A percentile compares a stretch with the other conserved stretches of the same genome.
These are phyloP conservation scores for Cercospora canescens DNA, from an alignment of 2,329 filamentous ascomycete species.

Conservation along the genomic window DNA sequence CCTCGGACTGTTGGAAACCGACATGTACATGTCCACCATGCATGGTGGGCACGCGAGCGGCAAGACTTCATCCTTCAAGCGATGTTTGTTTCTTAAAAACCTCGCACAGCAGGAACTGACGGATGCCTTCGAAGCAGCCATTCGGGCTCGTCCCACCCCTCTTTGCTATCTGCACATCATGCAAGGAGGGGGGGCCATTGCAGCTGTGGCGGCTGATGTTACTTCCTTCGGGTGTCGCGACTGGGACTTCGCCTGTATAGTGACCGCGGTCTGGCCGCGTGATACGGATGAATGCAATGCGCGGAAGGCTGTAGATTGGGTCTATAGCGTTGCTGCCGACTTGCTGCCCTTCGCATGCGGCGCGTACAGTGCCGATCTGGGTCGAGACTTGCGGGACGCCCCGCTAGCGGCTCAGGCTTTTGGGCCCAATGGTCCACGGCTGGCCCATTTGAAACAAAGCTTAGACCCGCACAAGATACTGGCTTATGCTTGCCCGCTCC, in stretches of 20 bases:
- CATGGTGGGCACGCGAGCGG: slow-evolving; percentile 58
- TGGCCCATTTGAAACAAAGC: slow-evolving; percentile 41
- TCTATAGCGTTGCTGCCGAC: slow-evolving; percentile 52
- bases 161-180: slow-evolving; percentile 65
- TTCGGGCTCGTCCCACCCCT: slow-evolving; percentile 52
- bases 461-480: slow-evolving; percentile 44
- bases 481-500: slow-evolving; percentile 52
- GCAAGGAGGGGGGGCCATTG: slow-evolving; percentile 58
- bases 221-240: slow-evolving; percentile 64
- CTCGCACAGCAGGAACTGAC: no score
- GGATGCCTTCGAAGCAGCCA: slow-evolving; percentile 37
- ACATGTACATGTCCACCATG: slow-evolving; percentile 63
- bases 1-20: slow-evolving; percentile 56
- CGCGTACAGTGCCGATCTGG: slow-evolving; percentile 62
- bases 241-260: slow-evolving; percentile 64
- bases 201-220: slow-evolving; percentile 44
- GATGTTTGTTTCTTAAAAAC: slow-evolving; percentile 60
- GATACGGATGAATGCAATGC: slow-evolving; percentile 49
- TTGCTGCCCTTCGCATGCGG: slow-evolving; percentile 53
- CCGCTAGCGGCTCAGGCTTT: slow-evolving; percentile 57
- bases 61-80: slow-evolving; percentile 66
- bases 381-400: slow-evolving; percentile 60
- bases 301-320: slow-evolving; percentile 51
- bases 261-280: slow-evolving; percentile 63
- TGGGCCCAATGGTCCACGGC: slow-evolving; percentile 53